Conservation (phyloP, 129 eudicot genomes). For the Arctium lappa region DNA sequence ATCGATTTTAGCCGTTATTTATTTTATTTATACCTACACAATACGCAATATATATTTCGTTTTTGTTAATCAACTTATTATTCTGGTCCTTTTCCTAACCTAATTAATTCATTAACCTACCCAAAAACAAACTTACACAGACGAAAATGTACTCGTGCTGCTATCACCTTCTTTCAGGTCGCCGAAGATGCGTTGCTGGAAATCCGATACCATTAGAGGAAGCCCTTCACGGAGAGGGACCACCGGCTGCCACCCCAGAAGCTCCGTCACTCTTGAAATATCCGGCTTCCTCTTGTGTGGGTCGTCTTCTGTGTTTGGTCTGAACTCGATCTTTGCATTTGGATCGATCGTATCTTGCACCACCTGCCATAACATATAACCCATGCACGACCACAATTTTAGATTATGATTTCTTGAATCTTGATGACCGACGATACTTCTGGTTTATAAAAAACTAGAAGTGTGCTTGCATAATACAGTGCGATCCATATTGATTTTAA, state of each 20-base stretch:
- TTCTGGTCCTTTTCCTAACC: slow-evolving; percentile 11
- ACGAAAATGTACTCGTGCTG: slow-evolving; percentile 15
- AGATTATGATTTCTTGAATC: neutral
- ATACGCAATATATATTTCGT: slow-evolving; percentile 1
- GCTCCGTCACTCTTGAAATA: slow-evolving; percentile 67
- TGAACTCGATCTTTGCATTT: slow-evolving; percentile 70
- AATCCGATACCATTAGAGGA: slow-evolving; percentile 78
- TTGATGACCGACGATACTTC: neutral
- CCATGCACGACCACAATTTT: neutral
- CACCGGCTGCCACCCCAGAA: slow-evolving; percentile 78
- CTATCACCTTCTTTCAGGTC: slow-evolving; percentile 25
- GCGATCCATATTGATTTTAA: too few species aligned
- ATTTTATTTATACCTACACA: slow-evolving; percentile 1
- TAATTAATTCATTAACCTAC: slow-evolving; percentile 6
- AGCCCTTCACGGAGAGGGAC: slow-evolving; percentile 76
- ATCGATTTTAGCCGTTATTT: neutral
- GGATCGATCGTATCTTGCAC: slow-evolving; percentile 79
- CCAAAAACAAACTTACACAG: slow-evolving; percentile 9
- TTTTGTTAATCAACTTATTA: slow-evolving; percentile 9
- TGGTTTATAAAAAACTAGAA: neutral
- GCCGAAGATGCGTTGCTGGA: slow-evolving; percentile 64
- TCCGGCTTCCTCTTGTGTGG: slow-evolving; percentile 95
- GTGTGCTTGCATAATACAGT: too few species aligned
- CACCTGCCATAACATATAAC: slow-evolving; percentile 39
- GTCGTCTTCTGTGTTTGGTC: slow-evolving; percentile 81